Evolutionary conservation across 2,329 filamentous ascomycete genomes (phyloP).

Genomic region (Calcarisporium arbuscula): DNA sequence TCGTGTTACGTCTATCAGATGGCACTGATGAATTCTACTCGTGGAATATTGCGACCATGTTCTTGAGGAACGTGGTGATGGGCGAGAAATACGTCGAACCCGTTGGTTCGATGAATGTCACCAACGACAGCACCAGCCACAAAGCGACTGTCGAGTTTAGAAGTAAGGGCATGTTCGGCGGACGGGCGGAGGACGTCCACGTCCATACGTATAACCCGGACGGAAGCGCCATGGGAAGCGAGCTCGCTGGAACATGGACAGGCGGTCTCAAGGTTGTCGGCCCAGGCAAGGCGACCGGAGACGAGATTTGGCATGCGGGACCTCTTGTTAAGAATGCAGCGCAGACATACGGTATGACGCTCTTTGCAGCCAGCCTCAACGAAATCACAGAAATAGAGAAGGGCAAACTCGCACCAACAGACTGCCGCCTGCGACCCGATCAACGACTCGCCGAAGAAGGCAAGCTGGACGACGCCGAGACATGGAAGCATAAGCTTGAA

Average conservation of each 20-base stretch:
- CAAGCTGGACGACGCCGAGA: conserved; percentile 76
- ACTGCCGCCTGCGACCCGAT: conserved; percentile 78
- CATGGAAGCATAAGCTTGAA: conserved; percentile 74
- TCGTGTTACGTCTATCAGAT: conserved; percentile 62
- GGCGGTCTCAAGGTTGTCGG: conserved; percentile 60
- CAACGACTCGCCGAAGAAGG: conserved; percentile 80
- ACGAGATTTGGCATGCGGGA: conserved; percentile 74
- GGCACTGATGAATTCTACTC: conserved; percentile 75
- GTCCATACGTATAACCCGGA: conserved; percentile 65
- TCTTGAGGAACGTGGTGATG: conserved; percentile 91
- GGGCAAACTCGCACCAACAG: conserved; percentile 69
- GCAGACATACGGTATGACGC: conserved; percentile 80
- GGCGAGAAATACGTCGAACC: conserved; percentile 98
- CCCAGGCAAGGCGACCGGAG: conserved; percentile 52
- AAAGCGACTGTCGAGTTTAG: conserved; percentile 89
- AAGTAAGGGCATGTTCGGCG: conserved; percentile 93
- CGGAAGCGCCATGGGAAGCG: conserved; percentile 59
- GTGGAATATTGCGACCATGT: conserved; percentile 83
- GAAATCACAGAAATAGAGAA: conserved; percentile 79
- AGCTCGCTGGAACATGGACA: conserved; percentile 82
- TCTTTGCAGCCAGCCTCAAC: conserved; percentile 80
- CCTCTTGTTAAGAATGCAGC: conserved; percentile 70
- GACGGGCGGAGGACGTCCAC: conserved; percentile 81
- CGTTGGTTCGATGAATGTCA: conserved; percentile 79
- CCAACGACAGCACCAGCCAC: conserved; percentile 76